Conservation (phyloP, 1,284 basidiomycete genomes). For the Naganishia cerealis region DNA sequence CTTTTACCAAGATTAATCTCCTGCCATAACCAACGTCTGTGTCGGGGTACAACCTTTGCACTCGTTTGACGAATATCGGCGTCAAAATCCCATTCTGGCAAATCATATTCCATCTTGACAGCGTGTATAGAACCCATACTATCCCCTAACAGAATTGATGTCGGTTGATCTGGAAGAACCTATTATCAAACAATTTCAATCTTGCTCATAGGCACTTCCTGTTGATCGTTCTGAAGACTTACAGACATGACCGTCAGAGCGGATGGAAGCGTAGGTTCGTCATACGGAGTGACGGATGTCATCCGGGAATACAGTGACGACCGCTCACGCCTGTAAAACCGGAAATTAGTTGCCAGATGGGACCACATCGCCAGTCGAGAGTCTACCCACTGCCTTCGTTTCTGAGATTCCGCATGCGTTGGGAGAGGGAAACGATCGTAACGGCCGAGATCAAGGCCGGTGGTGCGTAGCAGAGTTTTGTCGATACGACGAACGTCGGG, state of each 20-base stretch:
- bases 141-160: constrained; percentile 23
- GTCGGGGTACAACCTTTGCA: background rate
- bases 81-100: constrained; percentile 24
- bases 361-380: too few relatives aligned
- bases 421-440: constrained; percentile 11
- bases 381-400: constrained; percentile 4
- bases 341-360: background rate
- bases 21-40: constrained; percentile 31
- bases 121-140: constrained; percentile 27
- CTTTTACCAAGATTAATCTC: constrained; percentile 31
- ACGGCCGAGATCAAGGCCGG: constrained; percentile 4
- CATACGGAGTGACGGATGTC: constrained; percentile 15
- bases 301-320: constrained; percentile 10
- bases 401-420: constrained; percentile 8
- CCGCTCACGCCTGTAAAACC: background rate
- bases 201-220: background rate
- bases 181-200: background rate
- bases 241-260: constrained; percentile 12
- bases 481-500: background rate
- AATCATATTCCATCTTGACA: constrained; percentile 29
- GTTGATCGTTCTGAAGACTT: background rate
- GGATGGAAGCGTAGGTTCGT: constrained; percentile 21
- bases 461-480: constrained; percentile 16
- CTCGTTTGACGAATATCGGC: constrained; percentile 1
- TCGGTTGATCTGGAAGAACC: constrained; percentile 12